Conservation (phyloP, 768 basidiomycete species). For the Suillus clintonianus region DNA sequence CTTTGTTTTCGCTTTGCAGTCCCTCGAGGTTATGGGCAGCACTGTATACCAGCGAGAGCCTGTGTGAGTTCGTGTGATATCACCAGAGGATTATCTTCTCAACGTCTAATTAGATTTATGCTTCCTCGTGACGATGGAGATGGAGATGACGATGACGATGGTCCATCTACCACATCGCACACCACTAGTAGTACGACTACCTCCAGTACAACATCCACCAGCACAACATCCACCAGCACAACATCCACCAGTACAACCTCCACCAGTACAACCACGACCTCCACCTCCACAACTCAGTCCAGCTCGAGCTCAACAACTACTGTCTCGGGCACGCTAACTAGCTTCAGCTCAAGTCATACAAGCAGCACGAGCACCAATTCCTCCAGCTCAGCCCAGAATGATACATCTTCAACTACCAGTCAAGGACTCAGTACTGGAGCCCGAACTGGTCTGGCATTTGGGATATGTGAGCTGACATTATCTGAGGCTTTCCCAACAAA, state of each 20-base stretch:
- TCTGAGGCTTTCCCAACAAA: background rate
- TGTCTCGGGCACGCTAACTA: background rate
- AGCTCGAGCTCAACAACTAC: slow-evolving; percentile 3
- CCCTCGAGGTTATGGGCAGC: background rate
- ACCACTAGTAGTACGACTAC: background rate
- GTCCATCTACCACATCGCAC: background rate
- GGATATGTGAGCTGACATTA: slow-evolving; percentile 18
- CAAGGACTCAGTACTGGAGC: slow-evolving; percentile 15
- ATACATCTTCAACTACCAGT: slow-evolving; percentile 2
- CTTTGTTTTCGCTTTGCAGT: slow-evolving; percentile 7
- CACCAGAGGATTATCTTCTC: background rate
- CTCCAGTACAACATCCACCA: background rate
- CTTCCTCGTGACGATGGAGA: background rate
- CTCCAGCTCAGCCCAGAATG: slow-evolving; percentile 1
- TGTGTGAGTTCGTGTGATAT: slow-evolving; percentile 1
- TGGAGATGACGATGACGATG: background rate
- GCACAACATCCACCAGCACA: background rate
- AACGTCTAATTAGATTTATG: background rate
- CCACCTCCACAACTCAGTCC: background rate
- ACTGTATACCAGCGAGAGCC: background rate
- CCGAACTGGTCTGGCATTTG: slow-evolving; percentile 28
- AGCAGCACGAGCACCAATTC: slow-evolving; percentile 1
- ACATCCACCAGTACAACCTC: background rate
- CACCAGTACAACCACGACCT: background rate
- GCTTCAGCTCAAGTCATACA: background rate